phyloP scores from a whole-genome alignment of 208 protist genomes.

The Leishmania amazonensis region DNA sequence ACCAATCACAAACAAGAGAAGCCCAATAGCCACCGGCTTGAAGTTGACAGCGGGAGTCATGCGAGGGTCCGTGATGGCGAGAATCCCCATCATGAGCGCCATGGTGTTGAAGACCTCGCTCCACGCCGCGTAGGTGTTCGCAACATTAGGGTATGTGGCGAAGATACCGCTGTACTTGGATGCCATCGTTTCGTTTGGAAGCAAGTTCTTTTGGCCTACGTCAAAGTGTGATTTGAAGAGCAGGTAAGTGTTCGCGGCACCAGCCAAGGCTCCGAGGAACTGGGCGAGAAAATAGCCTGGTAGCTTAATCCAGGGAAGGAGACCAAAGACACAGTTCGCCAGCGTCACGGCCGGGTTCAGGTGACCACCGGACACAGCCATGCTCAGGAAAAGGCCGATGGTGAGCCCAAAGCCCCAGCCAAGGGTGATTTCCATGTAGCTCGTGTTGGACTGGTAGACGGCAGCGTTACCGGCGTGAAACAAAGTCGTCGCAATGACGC shows the following conservation, averaged over 20 bases:
- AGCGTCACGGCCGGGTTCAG: constrained; percentile 60
- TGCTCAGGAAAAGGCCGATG: constrained; percentile 44
- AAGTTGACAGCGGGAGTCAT: constrained; percentile 43
- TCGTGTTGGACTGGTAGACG: constrained; percentile 13
- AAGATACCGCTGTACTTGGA: constrained; percentile 41
- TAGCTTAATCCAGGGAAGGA: constrained; percentile 52
- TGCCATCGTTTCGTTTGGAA: constrained; percentile 30
- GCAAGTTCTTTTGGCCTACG: constrained; percentile 8
- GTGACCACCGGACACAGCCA: constrained; percentile 57
- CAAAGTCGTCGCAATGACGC: constrained; percentile 31
- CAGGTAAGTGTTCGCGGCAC: constrained; percentile 42
- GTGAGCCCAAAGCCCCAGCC: constrained; percentile 49
- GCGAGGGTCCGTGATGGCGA: constrained; percentile 43
- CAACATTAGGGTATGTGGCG: constrained; percentile 43
- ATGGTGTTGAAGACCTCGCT: constrained; percentile 51
- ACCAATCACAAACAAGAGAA: constrained; percentile 48
- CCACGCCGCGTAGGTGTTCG: constrained; percentile 35
- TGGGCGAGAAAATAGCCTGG: constrained; percentile 49
- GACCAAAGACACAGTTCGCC: constrained; percentile 39
- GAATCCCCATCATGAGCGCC: constrained; percentile 47
- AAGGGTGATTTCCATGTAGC: constrained; percentile 40
- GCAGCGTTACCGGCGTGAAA: constrained; percentile 18
- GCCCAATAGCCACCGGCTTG: constrained; percentile 50
- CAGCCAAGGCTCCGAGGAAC: constrained; percentile 40
- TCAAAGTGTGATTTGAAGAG: constrained; percentile 44